Percentiles rank a stretch among this genome's conserved stretches.
Evolutionary conservation across 2,329 filamentous ascomycete species (phyloP).

Genomic region (Trichoderma atrobrunneum): DNA sequence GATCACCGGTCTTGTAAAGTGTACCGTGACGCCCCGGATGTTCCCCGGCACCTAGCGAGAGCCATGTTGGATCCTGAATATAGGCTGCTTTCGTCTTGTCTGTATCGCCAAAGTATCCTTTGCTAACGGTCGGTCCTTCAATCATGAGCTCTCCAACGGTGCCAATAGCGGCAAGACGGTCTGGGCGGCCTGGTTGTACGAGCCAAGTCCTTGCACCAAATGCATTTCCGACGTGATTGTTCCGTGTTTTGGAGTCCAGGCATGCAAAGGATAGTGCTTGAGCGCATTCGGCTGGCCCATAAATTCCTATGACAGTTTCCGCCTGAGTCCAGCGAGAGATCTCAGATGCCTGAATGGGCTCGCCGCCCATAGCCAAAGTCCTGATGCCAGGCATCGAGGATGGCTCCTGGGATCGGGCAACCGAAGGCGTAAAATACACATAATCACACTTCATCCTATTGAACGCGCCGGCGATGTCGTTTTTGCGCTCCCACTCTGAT

Average conservation of each 20-base stretch:
- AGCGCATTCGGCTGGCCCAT: slow-evolving; percentile 11
- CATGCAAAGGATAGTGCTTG: slow-evolving; percentile 6
- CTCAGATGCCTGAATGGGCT: neutral
- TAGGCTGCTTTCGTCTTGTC: slow-evolving; percentile 11
- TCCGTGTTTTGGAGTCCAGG: slow-evolving; percentile 1
- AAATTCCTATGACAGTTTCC: slow-evolving; percentile 9
- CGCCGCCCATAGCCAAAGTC: slow-evolving; percentile 7
- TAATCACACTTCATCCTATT: neutral
- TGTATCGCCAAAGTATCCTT: slow-evolving; percentile 22
- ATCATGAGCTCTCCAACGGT: slow-evolving; percentile 29
- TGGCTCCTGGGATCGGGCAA: neutral
- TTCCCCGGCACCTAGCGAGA: neutral
- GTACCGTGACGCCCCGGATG: neutral
- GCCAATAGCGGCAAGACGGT: slow-evolving; percentile 25
- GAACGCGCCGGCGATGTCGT: neutral
- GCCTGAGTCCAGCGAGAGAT: neutral
- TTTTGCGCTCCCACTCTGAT: slow-evolving; percentile 28
- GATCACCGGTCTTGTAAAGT: slow-evolving; percentile 15
- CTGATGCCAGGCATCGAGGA: slow-evolving; percentile 1
- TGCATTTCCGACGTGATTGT: slow-evolving; percentile 7
- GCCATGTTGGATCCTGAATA: slow-evolving; percentile 20
- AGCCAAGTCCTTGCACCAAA: slow-evolving; percentile 14
- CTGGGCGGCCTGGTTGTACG: slow-evolving; percentile 8
- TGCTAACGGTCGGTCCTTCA: slow-evolving; percentile 27
- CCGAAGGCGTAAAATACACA: neutral